Conservation (phyloP, 108 stramenopile genomes). For the Mayamaea pseudoterrestris region DNA sequence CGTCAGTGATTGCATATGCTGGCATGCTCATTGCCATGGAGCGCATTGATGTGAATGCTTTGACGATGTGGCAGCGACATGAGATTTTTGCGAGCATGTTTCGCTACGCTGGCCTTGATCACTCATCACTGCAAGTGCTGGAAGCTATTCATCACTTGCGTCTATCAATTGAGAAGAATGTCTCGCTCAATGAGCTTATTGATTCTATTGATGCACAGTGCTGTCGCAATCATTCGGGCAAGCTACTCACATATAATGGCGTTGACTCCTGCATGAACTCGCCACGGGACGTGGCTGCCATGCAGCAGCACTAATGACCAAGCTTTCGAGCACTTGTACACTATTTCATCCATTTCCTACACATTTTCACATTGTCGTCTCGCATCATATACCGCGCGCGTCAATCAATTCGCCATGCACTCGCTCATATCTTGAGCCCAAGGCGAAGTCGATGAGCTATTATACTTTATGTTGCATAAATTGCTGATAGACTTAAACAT, state of each 20-base stretch:
- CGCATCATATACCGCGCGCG: too few relatives aligned
- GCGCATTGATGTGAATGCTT: constrained; percentile 20
- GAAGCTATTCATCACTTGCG: constrained; percentile 17
- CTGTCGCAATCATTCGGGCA: background rate
- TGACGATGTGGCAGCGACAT: constrained; percentile 22
- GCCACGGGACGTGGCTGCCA: background rate
- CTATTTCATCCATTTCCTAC: too few relatives aligned
- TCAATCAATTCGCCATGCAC: too few relatives aligned
- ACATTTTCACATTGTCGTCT: too few relatives aligned
- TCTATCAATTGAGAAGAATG: constrained; percentile 29
- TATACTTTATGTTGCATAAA: too few relatives aligned
- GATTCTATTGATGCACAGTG: constrained; percentile 36
- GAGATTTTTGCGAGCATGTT: constrained; percentile 14
- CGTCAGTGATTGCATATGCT: constrained; percentile 38
- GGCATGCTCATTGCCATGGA: constrained; percentile 40
- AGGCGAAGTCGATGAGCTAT: too few relatives aligned
- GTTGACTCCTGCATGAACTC: too few relatives aligned
- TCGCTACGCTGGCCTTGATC: constrained; percentile 14
- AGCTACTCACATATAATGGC: background rate
- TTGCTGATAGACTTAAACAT: too few relatives aligned
- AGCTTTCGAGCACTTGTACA: background rate
- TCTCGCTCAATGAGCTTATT: constrained; percentile 35
- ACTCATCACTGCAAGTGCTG: constrained; percentile 9
- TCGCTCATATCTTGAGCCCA: too few relatives aligned
- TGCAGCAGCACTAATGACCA: background rate